These are phyloP conservation scores for Talaromyces sp. DNA, from an alignment of 2,329 filamentous ascomycete species.

Conservation along the genomic window DNA sequence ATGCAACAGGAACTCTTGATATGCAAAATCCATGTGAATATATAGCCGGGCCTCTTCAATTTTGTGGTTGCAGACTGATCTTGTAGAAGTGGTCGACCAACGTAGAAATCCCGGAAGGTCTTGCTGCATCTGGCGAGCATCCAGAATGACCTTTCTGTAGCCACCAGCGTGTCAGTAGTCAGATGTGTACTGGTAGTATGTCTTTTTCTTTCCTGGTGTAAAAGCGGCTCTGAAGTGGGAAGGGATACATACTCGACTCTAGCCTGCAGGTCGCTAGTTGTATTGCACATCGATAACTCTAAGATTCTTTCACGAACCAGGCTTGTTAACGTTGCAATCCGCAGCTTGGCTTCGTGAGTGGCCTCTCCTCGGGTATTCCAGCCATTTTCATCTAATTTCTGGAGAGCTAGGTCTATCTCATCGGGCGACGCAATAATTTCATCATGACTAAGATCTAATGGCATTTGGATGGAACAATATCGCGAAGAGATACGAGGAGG, in stretches of 20 bases:
- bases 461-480: conserved; percentile 34
- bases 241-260: background rate
- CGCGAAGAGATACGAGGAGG: conserved; percentile 39
- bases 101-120: background rate
- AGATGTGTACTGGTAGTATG: too few species aligned
- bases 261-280: background rate
- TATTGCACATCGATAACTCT: conserved; percentile 5
- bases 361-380: conserved; percentile 7
- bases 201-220: too few species aligned
- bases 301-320: conserved; percentile 12
- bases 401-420: background rate
- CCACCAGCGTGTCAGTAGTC: too few species aligned
- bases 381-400: conserved; percentile 2
- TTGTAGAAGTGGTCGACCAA: background rate
- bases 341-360: background rate
- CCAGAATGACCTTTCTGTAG: background rate
- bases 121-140: background rate
- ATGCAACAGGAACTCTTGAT: background rate
- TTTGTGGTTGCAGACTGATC: background rate
- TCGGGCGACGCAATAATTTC: background rate
- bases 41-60: background rate
- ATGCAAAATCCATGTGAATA: background rate
- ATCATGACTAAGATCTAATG: conserved; percentile 18
- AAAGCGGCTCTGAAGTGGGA: background rate
- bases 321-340: conserved; percentile 1